Evolutionary conservation across 176 grass and related monocot species (phyloP), one percentile per base, ranked within the genome.

Genomic region (Juncus effusus): DNA sequence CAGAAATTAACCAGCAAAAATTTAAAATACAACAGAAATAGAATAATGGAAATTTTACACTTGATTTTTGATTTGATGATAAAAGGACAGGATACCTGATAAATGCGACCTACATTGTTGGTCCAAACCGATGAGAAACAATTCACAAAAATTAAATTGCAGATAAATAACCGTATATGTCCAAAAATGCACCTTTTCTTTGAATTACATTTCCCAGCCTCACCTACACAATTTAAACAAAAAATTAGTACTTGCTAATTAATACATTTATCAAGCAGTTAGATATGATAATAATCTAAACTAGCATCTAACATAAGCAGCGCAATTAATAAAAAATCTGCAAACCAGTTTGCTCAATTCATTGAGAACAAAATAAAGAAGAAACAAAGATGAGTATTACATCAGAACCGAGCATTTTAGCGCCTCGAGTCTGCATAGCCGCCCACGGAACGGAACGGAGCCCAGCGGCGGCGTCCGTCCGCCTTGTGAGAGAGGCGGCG

Each of bases 151-250:
- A 45, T 35, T 56, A 38, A 19, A 35, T 37, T 9, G 13, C 4
- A 42, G 8, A 58, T 40, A 71, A 71, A 39, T 10, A 58, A 28
- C 13, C 54, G 37, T 54, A 56, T 35, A 59, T 56, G 13, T 59
- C 14, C 53, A 71, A 40, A 57, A 44, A 56, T 69, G 15, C 53
- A 71, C 67, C 67, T 71, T 71, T 71, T 71, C 67, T 71, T 59
- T 59, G 67, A 45, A 71, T 71, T 14, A 71, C 67, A 71, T 71
- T 71, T 59, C 67, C 67, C 11, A 58, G 67, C 38, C 67, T 71
- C 54, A 71, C 67, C 67, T 71, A 58, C 2, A 71, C 4, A 71
- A 71, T 42, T 36, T 16, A 40, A 10, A 14, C 11, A 5, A 38
- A 6, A 3, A 38, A 15, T 42, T 57, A 58, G 37, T 56, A 42